Base-by-base conservation (phyloP, 768 basidiomycete genomes). In the Sarcodon sp. region DNA sequence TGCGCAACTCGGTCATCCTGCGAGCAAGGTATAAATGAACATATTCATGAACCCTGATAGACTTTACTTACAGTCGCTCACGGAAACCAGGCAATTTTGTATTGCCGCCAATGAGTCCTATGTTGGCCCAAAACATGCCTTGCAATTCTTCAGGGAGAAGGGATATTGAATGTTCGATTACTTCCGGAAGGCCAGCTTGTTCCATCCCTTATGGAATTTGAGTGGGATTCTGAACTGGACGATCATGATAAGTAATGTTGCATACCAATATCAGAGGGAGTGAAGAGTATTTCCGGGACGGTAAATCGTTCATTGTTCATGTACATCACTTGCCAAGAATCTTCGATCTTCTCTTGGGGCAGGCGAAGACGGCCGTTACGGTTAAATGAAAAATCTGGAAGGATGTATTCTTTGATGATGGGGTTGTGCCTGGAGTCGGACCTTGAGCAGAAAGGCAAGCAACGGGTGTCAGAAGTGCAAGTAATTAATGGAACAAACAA, bases 41-140 rank as follows among this genome's bases (percentile, higher is more conserved):
- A 43, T 38, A 39, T 18, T 21, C 38, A 48, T 33, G 31, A 35
- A 38, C 51, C 31, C 33, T 21, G 45, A 11, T 37, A 45, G 48
- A 52, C 49, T 35, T 34, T 15, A 43, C 86, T 62, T 63, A 94
- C 92, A 97, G 64, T 66, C 93, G 68, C 46, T 72, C 64, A 16
- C 73, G 72, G 55, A 97, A 83, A 6, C 83, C 86, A 38, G 78
- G 70, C 54, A 92, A 79, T 55, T 76, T 76, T 12, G 79, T 77
- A 62, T 76, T 84, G 11, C 93, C 93, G 44, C 93, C 93, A 57
- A 91, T 77, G 53, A 94, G 65, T 10, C 86, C 87, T 51, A 98
- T 91, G 62, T 97, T 89, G 33, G 80, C 79, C 91, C 91, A 98
- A 64, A 91, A 96, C 83, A 98, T 79, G 33, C 89, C 92, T 54